Base-by-base conservation (phyloP, 345 rosid species). In the Camelina neglecta region DNA sequence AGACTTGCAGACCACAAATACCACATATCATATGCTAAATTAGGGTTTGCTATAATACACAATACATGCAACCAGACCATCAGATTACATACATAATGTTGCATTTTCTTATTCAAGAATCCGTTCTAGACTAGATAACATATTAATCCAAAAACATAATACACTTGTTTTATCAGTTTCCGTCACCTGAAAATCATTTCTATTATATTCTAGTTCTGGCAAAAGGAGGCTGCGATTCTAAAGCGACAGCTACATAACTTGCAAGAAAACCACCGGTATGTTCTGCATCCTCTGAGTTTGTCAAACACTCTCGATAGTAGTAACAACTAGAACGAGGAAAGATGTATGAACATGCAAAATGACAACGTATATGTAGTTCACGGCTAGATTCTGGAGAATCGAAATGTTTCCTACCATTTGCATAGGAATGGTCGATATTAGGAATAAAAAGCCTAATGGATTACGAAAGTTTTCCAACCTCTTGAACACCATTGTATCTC, bases 201-300 rank as follows among this genome's bases (percentile, higher is more conserved):
- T 73, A 53, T 65, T 79, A 35, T 44, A 83, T 81, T 41, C 65
- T 80, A 93, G 97, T 88, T 83, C 67, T 93, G 97, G 98, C 92
- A 87, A 71, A 86, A 80, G 71, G 98, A 91, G 84, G 90, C 88
- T 55, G 90, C 86, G 63, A 73, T 84, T 67, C 77, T 93, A 68
- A 88, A 87, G 80, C 86, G 82, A 51, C 96, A 93, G 53, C 84
- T 93, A 61, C 91, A 88, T 31, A 81, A 69, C 76, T 80, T 93
- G 84, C 91, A 87, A 74, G 97, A 86, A 67, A 93, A 76, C 79
- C 96, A 93, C 66, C 73, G 97, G 98, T 91, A 84, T 69, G 71
- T 72, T 64, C 64, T 38, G 21, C 41, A 38, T 45, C 16, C 35
- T 69, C 48, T 44, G 11, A 21, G 49, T 21, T 54, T 8, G 4